These are phyloP conservation scores for Lolium multiflorum DNA, from an alignment of 176 grass and related monocot genomes.

Conservation along the genomic window DNA sequence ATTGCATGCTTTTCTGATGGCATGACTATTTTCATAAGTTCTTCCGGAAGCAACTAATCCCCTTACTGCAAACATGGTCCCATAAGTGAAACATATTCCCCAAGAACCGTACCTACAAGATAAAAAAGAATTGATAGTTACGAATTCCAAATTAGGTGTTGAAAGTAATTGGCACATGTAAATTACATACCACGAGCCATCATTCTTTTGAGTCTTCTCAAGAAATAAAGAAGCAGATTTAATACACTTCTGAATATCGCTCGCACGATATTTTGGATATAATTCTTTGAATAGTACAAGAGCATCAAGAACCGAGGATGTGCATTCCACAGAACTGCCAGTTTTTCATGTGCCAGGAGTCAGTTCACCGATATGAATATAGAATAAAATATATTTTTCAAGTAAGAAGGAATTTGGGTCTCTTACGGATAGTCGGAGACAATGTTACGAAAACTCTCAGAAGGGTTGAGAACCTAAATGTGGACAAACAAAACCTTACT, in stretches of 20 bases:
- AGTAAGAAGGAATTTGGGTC: not conserved
- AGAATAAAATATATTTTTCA: not conserved
- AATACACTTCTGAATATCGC: conserved; percentile 48
- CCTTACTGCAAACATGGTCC: conserved; percentile 2
- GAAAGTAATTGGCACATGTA: not conserved
- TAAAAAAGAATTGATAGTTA: not conserved
- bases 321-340: conserved; percentile 40
- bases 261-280: conserved; percentile 30
- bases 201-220: conserved; percentile 39
- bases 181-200: conserved; percentile 51
- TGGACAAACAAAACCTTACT: not conserved
- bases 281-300: conserved; percentile 39
- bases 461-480: conserved; percentile 39
- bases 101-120: not conserved
- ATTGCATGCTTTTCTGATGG: not conserved
- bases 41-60: not conserved
- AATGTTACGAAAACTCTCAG: conserved; percentile 46
- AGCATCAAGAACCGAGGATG: conserved; percentile 45
- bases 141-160: not conserved
- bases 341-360: not conserved
- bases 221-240: conserved; percentile 26
- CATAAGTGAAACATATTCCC: conserved; percentile 4
- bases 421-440: conserved; percentile 35
- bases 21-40: not conserved
- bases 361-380: not conserved